Evolutionary conservation across 352 stramenopile species (phyloP).

Genomic region (Phytophthora pisi): DNA sequence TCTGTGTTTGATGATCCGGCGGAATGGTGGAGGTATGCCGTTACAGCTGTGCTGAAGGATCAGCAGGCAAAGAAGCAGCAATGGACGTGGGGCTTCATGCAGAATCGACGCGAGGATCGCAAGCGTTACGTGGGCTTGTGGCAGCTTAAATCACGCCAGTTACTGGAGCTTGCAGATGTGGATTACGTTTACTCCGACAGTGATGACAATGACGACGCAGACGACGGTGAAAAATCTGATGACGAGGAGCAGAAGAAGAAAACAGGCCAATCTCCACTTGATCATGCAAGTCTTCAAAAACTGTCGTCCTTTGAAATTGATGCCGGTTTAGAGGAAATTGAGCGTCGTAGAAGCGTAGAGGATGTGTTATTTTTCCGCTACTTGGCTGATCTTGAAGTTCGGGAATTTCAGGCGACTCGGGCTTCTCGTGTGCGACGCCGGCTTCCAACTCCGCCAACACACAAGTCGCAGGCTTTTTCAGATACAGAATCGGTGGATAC

Average conservation of each 20-base stretch:
- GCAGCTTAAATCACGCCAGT: conserved; percentile 43
- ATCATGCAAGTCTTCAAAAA: conserved; percentile 17
- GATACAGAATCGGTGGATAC: conserved; percentile 86
- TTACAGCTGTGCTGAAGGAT: conserved; percentile 66
- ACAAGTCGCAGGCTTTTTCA: conserved; percentile 55
- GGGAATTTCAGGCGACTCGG: conserved; percentile 34
- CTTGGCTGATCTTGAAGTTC: conserved; percentile 64
- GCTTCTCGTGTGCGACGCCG: conserved; percentile 26
- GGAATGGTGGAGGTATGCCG: conserved; percentile 86
- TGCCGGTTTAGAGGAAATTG: conserved; percentile 69
- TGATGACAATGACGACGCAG: conserved; percentile 58
- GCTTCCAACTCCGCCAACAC: conserved; percentile 48
- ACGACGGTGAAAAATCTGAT: conserved; percentile 25
- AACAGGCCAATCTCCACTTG: neutral
- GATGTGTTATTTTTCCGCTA: conserved; percentile 89
- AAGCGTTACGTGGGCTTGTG: conserved; percentile 76
- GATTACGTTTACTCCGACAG: conserved; percentile 57
- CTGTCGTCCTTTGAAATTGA: conserved; percentile 38
- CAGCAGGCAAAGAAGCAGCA: conserved; percentile 63
- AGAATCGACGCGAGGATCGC: conserved; percentile 80
- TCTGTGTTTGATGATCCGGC: conserved; percentile 58
- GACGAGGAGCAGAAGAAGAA: conserved; percentile 19
- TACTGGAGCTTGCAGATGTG: conserved; percentile 38
- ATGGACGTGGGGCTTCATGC: conserved; percentile 87
- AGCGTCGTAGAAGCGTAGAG: conserved; percentile 71